A percentile compares a stretch with the other conserved stretches of the same genome.
Evolutionary conservation across 192 early-diverging fungal species (phyloP).

Genomic region (Dissophora globulifera): DNA sequence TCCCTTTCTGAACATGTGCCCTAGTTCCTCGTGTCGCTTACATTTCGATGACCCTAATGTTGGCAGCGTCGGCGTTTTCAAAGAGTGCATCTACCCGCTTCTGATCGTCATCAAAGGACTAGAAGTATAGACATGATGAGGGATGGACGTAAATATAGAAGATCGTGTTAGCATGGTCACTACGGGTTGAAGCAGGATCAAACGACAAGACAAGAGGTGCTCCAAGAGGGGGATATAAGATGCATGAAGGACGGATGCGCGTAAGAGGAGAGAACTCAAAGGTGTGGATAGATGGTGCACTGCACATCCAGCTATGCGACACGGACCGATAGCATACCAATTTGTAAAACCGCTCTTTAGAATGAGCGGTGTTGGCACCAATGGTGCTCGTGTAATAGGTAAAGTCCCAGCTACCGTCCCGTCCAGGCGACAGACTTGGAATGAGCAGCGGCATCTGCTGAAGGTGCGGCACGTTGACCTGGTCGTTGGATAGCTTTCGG

Average conservation of each 20-base stretch:
- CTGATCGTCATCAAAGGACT: constrained; percentile 74
- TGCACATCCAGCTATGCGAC: too few relatives aligned
- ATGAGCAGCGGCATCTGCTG: constrained; percentile 10
- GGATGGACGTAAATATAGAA: neutral
- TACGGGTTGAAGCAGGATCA: too few relatives aligned
- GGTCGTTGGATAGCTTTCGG: constrained; percentile 58
- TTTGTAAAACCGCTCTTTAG: constrained; percentile 75
- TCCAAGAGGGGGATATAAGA: too few relatives aligned
- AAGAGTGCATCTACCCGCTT: constrained; percentile 81
- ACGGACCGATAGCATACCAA: constrained; percentile 23
- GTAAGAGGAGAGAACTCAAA: too few relatives aligned
- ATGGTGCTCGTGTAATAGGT: constrained; percentile 91
- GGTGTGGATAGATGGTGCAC: too few relatives aligned
- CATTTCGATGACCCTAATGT: constrained; percentile 80
- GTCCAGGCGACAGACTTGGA: constrained; percentile 35
- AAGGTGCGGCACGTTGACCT: constrained; percentile 55
- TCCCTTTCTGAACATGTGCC: neutral
- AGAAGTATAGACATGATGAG: constrained; percentile 2
- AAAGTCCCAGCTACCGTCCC: constrained; percentile 72
- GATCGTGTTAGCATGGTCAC: neutral
- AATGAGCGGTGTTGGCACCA: constrained; percentile 82
- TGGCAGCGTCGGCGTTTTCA: constrained; percentile 72
- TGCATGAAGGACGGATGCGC: too few relatives aligned
- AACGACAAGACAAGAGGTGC: too few relatives aligned
- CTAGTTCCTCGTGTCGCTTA: constrained; percentile 24